Evolutionary conservation across 495 filamentous ascomycete genomes (phyloP).

Genomic region (Talaromyces liani): DNA sequence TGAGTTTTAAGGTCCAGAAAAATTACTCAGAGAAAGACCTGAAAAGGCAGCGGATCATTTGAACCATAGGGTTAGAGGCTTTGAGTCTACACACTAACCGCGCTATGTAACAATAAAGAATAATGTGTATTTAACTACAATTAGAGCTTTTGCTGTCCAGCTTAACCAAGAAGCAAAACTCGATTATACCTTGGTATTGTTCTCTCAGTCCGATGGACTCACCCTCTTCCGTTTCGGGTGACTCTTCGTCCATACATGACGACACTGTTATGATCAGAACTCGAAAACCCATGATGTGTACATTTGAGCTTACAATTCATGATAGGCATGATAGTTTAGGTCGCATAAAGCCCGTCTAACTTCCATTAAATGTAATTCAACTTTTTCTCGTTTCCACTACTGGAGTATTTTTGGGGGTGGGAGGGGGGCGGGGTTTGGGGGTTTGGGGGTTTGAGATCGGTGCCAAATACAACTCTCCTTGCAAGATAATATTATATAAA

Average conservation of each 20-base stretch:
- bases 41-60: not conserved
- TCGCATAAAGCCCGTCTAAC: constrained; percentile 18
- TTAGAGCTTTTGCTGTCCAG: not conserved
- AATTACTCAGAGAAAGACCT: not conserved
- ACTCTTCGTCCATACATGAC: constrained; percentile 21
- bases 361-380: constrained; percentile 16
- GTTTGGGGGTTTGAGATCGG: not conserved
- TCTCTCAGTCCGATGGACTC: not conserved
- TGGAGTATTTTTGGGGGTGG: too few relatives aligned
- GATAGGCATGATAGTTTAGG: constrained; percentile 16
- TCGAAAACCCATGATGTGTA: not conserved
- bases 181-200: not conserved
- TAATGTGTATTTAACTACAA: not conserved
- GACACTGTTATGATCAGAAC: constrained; percentile 9
- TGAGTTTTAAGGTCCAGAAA: not conserved
- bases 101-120: not conserved
- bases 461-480: not conserved
- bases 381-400: constrained; percentile 22
- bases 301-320: constrained; percentile 14
- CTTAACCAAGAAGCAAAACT: not conserved
- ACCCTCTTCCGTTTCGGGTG: not conserved
- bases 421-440: too few relatives aligned
- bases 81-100: not conserved
- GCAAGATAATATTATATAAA: not conserved
- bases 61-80: not conserved